These are phyloP conservation scores for Avena sativa DNA, from an alignment of 176 grass and related monocot genomes.

Conservation along the genomic window DNA sequence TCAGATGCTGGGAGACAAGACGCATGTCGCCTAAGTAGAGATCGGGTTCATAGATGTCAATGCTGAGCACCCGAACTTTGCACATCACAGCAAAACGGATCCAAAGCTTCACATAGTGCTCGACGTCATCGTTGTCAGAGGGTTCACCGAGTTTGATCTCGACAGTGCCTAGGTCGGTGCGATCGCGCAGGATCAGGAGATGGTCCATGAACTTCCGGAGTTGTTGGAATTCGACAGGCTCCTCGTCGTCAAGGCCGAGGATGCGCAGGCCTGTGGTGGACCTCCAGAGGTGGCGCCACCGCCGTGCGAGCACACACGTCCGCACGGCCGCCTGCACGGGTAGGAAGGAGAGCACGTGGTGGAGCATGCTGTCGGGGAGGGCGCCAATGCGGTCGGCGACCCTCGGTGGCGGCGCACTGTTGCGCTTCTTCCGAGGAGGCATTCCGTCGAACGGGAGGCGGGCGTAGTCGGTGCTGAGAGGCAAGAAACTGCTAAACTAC, in stretches of 20 bases:
- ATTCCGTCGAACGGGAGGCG: constrained; percentile 9
- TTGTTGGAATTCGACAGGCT: neutral
- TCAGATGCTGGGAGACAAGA: constrained; percentile 11
- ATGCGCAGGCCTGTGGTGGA: constrained; percentile 4
- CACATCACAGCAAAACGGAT: neutral
- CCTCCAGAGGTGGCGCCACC: constrained; percentile 15
- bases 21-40: neutral
- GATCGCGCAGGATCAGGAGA: neutral
- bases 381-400: neutral
- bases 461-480: neutral
- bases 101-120: neutral
- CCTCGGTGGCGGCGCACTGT: neutral
- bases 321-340: neutral
- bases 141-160: neutral
- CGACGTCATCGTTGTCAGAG: neutral
- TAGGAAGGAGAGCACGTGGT: neutral
- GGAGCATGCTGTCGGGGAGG: neutral
- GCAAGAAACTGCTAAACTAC: neutral
- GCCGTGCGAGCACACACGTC: neutral
- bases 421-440: neutral
- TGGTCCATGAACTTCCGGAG: neutral
- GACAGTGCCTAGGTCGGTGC: neutral
- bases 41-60: neutral
- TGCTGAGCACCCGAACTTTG: neutral
- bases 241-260: neutral